Conservation (phyloP, 371 early-diverging fungal genomes). For the Rhizopus arrhizus region DNA sequence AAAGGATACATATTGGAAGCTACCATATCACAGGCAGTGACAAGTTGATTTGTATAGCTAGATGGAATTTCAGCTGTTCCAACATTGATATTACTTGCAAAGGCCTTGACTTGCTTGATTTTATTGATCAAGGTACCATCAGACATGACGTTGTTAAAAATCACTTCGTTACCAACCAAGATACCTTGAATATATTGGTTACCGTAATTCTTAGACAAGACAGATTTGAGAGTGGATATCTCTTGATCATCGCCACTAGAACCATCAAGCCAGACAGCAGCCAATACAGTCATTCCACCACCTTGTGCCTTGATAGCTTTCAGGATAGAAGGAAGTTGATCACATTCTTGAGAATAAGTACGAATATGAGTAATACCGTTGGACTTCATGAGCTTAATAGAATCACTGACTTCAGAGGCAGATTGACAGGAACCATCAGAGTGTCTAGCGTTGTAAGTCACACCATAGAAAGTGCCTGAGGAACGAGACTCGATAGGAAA, state of each 20-base stretch:
- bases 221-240: conserved; percentile 27
- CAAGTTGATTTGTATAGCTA: conserved; percentile 36
- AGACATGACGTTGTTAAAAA: conserved; percentile 30
- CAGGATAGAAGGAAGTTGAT: conserved; percentile 39
- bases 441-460: conserved; percentile 35
- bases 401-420: conserved; percentile 22
- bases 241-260: conserved; percentile 32
- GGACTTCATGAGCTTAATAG: conserved; percentile 34
- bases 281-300: conserved; percentile 44
- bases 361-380: conserved; percentile 42
- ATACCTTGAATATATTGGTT: conserved; percentile 33
- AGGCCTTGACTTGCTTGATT: conserved; percentile 51
- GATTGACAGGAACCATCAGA: conserved; percentile 42
- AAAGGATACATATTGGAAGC: conserved; percentile 63
- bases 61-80: conserved; percentile 55
- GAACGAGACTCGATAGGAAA: conserved; percentile 28
- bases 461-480: conserved; percentile 12
- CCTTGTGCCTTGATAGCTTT: conserved; percentile 32
- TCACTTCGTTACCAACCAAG: conserved; percentile 49
- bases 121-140: conserved; percentile 27
- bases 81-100: conserved; percentile 37
- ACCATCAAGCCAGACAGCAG: conserved; percentile 51
- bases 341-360: conserved; percentile 54
- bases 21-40: conserved; percentile 48
- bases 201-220: conserved; percentile 15